Base-by-base conservation (phyloP, 306 rosid species). In the Medicago lupulina region DNA sequence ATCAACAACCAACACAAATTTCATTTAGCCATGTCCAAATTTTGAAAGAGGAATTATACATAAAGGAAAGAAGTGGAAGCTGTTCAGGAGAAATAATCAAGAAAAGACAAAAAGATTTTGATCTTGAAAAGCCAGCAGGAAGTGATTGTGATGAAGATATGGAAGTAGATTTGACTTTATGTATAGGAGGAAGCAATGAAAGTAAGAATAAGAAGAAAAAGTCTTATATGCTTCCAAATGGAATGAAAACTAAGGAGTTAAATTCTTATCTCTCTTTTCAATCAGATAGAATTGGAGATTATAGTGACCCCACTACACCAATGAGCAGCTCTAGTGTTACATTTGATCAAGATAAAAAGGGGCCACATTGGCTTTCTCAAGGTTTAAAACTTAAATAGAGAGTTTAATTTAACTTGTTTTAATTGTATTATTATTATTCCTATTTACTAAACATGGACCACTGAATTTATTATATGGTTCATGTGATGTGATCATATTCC, bases 301-400 rank as follows among this genome's bases (percentile, higher is more conserved):
- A 73, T 87, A 88, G 96, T 82, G 95, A 92, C 50, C 96, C 97
- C 62, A 86, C 79, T 58, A 92, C 97, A 2, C 96, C 97, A 19
- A 88, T 90, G 83, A 92, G 97, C 89, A 92, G 97, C 82, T 90
- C 95, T 1, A 94, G 96, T 76, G 96, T 92, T 13, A 88, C 95
- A 46, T 86, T 81, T 74, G 93, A 92, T 73, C 97, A 90, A 73
- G 97, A 95, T 71, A 89, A 89, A 78, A 89, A 87, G 75, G 84
- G 87, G 64, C 87, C 93, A 71, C 90, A 85, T 85, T 90, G 98
- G 97, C 90, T 92, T 79, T 77, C 91, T 76, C 96, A 92, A 83
- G 88, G 96, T 63, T 86, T 90, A 84, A 92, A 83, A 89, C 97
- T 95, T 70, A 79, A 88, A 14, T 21, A 55, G 34, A 31, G 36